phyloP scores from a whole-genome alignment of 371 early-diverging fungal genomes.

The Circinella umbellata region DNA sequence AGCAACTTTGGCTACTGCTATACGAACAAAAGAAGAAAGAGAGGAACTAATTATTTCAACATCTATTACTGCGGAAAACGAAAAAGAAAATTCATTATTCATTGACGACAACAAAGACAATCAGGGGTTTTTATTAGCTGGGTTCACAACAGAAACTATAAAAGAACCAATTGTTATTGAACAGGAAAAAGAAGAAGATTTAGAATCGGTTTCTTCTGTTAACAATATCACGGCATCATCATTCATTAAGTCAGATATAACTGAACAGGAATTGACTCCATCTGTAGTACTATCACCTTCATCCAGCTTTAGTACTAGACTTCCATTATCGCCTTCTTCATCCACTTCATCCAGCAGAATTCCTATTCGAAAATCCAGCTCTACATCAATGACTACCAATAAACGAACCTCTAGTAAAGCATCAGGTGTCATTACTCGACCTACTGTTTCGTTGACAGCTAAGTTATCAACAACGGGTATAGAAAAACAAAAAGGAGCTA shows the following conservation, averaged over 20 bases:
- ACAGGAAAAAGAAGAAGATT: not conserved
- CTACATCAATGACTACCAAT: not conserved
- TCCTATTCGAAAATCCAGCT: constrained; percentile 12
- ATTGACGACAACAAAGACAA: too few species aligned
- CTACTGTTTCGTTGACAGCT: not conserved
- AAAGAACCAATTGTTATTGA: too few species aligned
- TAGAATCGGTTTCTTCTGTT: not conserved
- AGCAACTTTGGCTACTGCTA: too few species aligned
- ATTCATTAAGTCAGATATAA: not conserved
- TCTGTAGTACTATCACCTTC: not conserved
- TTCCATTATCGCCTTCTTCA: not conserved
- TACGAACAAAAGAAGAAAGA: too few species aligned
- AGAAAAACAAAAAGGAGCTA: not conserved
- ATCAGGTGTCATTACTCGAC: not conserved
- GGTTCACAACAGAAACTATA: too few species aligned
- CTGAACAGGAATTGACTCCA: not conserved
- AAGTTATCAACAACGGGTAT: not conserved
- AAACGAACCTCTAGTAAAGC: constrained; percentile 1
- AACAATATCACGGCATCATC: not conserved
- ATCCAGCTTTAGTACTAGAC: not conserved
- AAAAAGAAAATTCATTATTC: too few species aligned
- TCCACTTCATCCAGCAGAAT: constrained; percentile 11
- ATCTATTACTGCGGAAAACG: too few species aligned
- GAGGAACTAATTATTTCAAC: too few species aligned
- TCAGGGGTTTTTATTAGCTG: too few species aligned